Conservation (phyloP, 2,329 filamentous ascomycete genomes). For the Ramichloridium luteum region DNA sequence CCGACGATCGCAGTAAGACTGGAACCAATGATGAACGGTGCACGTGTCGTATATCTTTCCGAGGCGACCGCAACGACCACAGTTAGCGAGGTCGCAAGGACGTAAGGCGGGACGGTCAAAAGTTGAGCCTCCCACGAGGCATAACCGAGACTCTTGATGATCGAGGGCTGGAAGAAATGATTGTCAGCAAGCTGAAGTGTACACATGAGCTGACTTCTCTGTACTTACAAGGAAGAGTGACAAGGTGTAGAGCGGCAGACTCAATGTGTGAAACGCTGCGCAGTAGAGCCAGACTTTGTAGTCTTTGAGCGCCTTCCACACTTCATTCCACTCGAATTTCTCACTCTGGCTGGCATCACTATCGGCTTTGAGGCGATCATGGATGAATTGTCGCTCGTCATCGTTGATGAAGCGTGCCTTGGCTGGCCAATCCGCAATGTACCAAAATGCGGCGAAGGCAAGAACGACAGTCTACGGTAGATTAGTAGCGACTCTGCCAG, state of each 20-base stretch:
- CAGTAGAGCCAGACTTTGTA: slow-evolving; percentile 64
- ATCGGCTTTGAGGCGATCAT: slow-evolving; percentile 52
- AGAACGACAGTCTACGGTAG: slow-evolving; percentile 35
- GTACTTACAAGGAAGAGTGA: slow-evolving; percentile 33
- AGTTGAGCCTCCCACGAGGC: slow-evolving; percentile 25
- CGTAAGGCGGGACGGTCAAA: slow-evolving; percentile 27
- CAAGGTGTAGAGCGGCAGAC: slow-evolving; percentile 41
- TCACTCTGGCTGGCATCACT: slow-evolving; percentile 59
- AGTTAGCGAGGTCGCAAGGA: slow-evolving; percentile 42
- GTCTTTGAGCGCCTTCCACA: slow-evolving; percentile 51
- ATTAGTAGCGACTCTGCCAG: neutral
- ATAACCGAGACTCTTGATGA: slow-evolving; percentile 48
- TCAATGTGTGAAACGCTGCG: slow-evolving; percentile 60
- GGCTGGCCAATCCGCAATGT: slow-evolving; percentile 41
- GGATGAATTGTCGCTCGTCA: slow-evolving; percentile 49
- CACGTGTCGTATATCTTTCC: slow-evolving; percentile 45
- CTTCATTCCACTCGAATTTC: slow-evolving; percentile 54
- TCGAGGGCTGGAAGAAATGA: slow-evolving; percentile 36
- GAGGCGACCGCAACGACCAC: slow-evolving; percentile 47
- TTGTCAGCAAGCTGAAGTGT: slow-evolving; percentile 11
- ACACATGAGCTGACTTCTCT: slow-evolving; percentile 22
- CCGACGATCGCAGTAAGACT: slow-evolving; percentile 25
- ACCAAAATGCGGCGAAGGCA: slow-evolving; percentile 42
- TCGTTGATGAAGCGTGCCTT: slow-evolving; percentile 43
- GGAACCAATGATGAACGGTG: slow-evolving; percentile 51